These are phyloP conservation scores for Sergeia podlipaevii DNA, from an alignment of 208 protist genomes.

Conservation along the genomic window DNA sequence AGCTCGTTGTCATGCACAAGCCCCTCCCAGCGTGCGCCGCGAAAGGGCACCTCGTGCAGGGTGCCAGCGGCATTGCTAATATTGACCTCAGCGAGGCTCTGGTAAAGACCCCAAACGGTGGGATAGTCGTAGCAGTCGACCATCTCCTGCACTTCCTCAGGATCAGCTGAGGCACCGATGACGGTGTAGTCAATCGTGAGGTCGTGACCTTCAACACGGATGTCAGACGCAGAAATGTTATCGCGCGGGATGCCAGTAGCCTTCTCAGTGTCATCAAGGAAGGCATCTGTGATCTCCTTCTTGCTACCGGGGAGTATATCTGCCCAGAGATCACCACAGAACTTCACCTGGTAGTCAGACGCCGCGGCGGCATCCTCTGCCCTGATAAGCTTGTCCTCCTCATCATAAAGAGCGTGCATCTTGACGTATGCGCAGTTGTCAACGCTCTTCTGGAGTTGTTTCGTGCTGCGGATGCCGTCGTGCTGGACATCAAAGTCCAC, in stretches of 20 bases:
- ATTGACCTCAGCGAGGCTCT: conserved; percentile 23
- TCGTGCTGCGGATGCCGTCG: conserved; percentile 28
- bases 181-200: conserved; percentile 53
- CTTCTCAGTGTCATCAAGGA: conserved; percentile 41
- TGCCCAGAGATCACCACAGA: conserved; percentile 45
- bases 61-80: conserved; percentile 18
- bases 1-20: conserved; percentile 20
- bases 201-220: conserved; percentile 27
- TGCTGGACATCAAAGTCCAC: conserved; percentile 52
- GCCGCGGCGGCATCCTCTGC: conserved; percentile 3
- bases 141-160: conserved; percentile 27
- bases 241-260: conserved; percentile 23
- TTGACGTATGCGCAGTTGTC: conserved; percentile 39
- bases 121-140: conserved; percentile 48
- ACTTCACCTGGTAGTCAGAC: conserved; percentile 40
- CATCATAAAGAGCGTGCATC: conserved; percentile 51
- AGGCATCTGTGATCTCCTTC: conserved; percentile 38
- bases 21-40: conserved; percentile 33
- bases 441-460: conserved; percentile 30
- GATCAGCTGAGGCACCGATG: conserved; percentile 11
- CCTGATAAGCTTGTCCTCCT: conserved; percentile 22
- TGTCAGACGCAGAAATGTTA: conserved; percentile 26
- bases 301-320: conserved; percentile 26
- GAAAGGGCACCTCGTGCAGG: conserved; percentile 40
- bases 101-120: conserved; percentile 53